Evolutionary conservation across 2,329 filamentous ascomycete genomes (phyloP).

Genomic region (Scedosporium apiospermum): DNA sequence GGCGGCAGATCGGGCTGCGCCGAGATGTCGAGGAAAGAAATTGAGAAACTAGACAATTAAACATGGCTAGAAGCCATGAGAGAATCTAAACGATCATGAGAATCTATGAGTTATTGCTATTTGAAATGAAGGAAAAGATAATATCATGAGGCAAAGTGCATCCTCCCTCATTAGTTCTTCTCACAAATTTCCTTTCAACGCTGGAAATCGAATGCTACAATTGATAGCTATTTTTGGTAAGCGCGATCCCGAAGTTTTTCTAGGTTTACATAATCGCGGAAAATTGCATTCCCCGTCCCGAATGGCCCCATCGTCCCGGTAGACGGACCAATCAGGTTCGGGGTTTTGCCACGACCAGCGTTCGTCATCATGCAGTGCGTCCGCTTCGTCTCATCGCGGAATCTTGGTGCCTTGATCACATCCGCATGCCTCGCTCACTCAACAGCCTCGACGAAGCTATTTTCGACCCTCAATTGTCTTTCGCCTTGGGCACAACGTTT

Average conservation of each 20-base stretch:
- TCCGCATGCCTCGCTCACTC: conserved; percentile 1
- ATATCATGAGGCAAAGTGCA: not conserved
- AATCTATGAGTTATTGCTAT: not conserved
- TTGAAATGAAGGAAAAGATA: not conserved
- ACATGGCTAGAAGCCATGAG: not conserved
- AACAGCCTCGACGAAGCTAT: not conserved
- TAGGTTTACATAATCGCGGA: not conserved
- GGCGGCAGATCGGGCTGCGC: not conserved
- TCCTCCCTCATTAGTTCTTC: too few relatives aligned
- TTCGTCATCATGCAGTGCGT: conserved; percentile 1
- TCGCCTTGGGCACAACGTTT: not conserved
- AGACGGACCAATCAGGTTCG: not conserved
- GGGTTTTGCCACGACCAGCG: not conserved
- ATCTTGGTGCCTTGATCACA: not conserved
- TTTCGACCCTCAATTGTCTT: not conserved
- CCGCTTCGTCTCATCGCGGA: not conserved
- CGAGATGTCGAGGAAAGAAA: not conserved
- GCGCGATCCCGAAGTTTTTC: not conserved
- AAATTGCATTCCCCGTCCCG: not conserved
- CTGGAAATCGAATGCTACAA: too few relatives aligned
- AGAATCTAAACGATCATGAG: not conserved
- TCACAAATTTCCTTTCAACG: too few relatives aligned
- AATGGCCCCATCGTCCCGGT: not conserved
- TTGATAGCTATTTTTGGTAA: not conserved
- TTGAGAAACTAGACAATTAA: not conserved